Evolutionary conservation across 768 basidiomycete genomes (phyloP).

Genomic region (Psilocybe tampanensis): DNA sequence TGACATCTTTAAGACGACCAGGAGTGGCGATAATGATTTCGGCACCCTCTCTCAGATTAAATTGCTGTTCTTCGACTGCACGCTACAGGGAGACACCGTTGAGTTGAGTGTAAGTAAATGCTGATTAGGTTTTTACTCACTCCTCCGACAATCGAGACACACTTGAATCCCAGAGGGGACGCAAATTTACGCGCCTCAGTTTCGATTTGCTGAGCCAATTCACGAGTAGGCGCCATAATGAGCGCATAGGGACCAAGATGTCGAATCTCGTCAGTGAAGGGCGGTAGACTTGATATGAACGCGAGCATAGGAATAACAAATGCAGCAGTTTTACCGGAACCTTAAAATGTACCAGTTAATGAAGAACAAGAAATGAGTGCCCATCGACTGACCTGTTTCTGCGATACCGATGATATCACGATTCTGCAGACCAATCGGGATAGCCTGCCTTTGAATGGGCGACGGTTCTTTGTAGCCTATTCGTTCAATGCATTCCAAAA

Average conservation of each 20-base stretch:
- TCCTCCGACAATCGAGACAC: constrained; percentile 98
- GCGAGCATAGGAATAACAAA: constrained; percentile 98
- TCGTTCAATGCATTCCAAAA: constrained; percentile 83
- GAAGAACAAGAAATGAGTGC: background rate
- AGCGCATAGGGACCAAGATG: constrained; percentile 93
- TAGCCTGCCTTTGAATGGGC: constrained; percentile 97
- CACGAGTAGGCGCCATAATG: constrained; percentile 96
- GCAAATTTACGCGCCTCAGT: constrained; percentile 92
- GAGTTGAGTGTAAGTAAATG: too few species aligned
- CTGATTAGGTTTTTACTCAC: constrained; percentile 51
- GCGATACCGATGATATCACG: constrained; percentile 98
- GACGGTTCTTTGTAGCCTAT: constrained; percentile 98
- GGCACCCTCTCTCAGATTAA: constrained; percentile 96
- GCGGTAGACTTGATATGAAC: constrained; percentile 87
- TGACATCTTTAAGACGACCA: constrained; percentile 96
- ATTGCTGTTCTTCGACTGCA: constrained; percentile 96
- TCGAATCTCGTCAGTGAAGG: constrained; percentile 89
- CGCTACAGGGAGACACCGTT: too few species aligned
- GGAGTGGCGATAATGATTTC: constrained; percentile 99
- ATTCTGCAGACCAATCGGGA: constrained; percentile 97
- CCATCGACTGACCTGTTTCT: constrained; percentile 75
- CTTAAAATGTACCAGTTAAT: constrained; percentile 37
- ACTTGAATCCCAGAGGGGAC: constrained; percentile 84
- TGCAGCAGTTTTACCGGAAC: constrained; percentile 98
- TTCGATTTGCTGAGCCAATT: constrained; percentile 97